These are phyloP conservation scores for Capronia americana DNA, from an alignment of 2,329 filamentous ascomycete species.

Conservation along the genomic window DNA sequence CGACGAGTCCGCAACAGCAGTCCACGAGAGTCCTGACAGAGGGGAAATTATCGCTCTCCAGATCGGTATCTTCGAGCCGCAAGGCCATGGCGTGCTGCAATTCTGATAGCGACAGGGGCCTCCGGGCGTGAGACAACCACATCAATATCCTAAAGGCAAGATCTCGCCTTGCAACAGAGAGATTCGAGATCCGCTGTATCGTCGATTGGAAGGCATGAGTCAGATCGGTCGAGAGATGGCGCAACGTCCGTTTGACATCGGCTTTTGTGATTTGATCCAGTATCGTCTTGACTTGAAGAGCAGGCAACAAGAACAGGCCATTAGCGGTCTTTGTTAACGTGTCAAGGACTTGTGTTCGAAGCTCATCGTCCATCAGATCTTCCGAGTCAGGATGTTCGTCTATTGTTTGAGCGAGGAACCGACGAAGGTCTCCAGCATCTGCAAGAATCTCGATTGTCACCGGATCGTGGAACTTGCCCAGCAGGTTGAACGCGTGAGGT, in stretches of 20 bases:
- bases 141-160: conserved; percentile 42
- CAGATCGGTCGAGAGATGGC: conserved; percentile 39
- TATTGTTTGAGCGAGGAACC: conserved; percentile 39
- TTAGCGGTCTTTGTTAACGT: conserved; percentile 40
- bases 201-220: conserved; percentile 43
- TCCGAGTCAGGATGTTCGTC: conserved; percentile 34
- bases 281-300: conserved; percentile 43
- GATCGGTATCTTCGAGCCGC: conserved; percentile 31
- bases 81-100: conserved; percentile 45
- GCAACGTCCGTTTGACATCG: conserved; percentile 42
- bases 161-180: conserved; percentile 37
- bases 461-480: conserved; percentile 29
- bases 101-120: conserved; percentile 41
- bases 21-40: conserved; percentile 38
- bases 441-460: conserved; percentile 33
- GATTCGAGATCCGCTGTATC: conserved; percentile 39
- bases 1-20: conserved; percentile 46
- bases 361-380: conserved; percentile 39
- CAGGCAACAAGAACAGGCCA: conserved; percentile 44
- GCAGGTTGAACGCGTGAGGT: conserved; percentile 31
- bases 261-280: conserved; percentile 42
- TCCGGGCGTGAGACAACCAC: conserved; percentile 43
- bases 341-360: conserved; percentile 39
- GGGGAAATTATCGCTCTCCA: conserved; percentile 43
- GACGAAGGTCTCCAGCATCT: conserved; percentile 37